Evolutionary conservation across 345 rosid genomes (phyloP).

Genomic region (Brassica juncea): DNA sequence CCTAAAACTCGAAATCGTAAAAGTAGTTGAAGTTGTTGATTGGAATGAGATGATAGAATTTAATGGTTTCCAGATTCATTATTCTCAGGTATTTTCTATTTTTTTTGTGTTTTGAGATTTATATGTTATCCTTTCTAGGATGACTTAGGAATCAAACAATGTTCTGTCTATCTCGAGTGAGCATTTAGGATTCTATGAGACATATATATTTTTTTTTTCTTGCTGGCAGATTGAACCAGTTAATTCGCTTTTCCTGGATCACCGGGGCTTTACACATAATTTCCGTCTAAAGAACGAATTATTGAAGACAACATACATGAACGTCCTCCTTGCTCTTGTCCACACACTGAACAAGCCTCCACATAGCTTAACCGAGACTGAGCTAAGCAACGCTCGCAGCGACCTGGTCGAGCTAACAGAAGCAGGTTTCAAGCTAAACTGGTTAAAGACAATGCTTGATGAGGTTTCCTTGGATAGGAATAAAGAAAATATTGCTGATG

Average conservation of each 20-base stretch:
- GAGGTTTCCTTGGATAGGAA: neutral
- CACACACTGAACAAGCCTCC: neutral
- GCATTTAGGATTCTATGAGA: neutral
- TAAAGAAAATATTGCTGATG: neutral
- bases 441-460: slow-evolving; percentile 5
- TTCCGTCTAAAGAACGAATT: neutral
- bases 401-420: neutral
- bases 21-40: slow-evolving; percentile 19
- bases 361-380: neutral
- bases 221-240: neutral
- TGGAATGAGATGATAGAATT: neutral
- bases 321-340: neutral
- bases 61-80: neutral
- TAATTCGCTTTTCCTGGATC: neutral
- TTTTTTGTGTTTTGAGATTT: neutral
- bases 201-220: neutral
- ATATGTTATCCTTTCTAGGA: neutral
- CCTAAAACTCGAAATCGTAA: neutral
- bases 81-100: neutral
- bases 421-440: neutral
- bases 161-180: neutral
- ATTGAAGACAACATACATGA: slow-evolving; percentile 8
- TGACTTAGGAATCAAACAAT: neutral
- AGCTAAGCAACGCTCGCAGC: neutral
- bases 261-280: neutral